Evolutionary conservation across 176 grass and related monocot species (phyloP), one percentile per base, ranked within the genome.

Genomic region (Guadua angustifolia): DNA sequence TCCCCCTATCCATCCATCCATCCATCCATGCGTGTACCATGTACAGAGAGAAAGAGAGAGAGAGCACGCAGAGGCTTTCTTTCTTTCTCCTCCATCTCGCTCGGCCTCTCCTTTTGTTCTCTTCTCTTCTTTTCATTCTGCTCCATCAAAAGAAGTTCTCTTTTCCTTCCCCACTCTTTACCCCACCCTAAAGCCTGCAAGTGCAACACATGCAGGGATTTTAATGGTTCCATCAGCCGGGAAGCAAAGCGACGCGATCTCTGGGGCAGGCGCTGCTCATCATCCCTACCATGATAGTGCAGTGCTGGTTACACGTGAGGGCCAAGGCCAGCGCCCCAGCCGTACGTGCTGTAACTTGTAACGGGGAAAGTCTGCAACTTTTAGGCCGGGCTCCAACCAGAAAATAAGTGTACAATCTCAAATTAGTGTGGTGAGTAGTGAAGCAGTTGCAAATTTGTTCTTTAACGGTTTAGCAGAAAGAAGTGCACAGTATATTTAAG

Each of bases 41-140:
- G 35, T 36, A 62, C 10, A 26, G 24, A 61, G 24, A 24, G n/a
- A 61, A 11, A 24, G n/a, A 60, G 22, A 26, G 58, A 5, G 22
- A 2, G 59, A 14, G 25, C 5, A 15, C 5, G 60, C 24, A 15
- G 24, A 9, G 43, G 16, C 21, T 71, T 18, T 59, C 55, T 62
- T 38, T 51, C 19, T 24, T 2, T 36, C 57, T 57, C 63, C 64
- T 22, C 16, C 64, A 49, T 32, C 65, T 35, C 16, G 19, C 22
- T 58, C 51, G 63, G 33, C 55, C 80, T 50, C 85, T 76, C 74
- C 89, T 91, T 91, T 87, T 87, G 89, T 84, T 89, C 42, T 63
- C 73, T 68, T 87, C 84, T 84, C 89, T 91, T 90, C 89, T 91
- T 91, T 91, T 91, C 75, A 91, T 80, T 87, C 80, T 76, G 89